Evolutionary conservation across 2,329 filamentous ascomycete genomes (phyloP).

Genomic region (Fusarium albidum): DNA sequence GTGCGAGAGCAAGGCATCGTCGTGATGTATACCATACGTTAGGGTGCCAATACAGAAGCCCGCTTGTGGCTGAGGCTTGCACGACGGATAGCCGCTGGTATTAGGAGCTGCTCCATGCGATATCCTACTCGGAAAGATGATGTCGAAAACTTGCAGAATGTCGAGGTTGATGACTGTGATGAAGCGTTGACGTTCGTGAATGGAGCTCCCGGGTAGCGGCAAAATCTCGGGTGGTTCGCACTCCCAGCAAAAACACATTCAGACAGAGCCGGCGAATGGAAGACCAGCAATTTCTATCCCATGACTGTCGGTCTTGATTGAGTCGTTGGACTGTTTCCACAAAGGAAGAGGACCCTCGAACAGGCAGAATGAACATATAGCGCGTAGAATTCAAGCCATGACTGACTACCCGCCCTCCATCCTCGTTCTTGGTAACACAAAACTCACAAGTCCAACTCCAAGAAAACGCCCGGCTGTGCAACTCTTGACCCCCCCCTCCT

Average conservation of each 20-base stretch:
- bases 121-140: not conserved
- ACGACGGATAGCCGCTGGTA: not conserved
- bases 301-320: no score
- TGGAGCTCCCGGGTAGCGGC: conserved; percentile 7
- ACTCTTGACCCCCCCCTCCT: conserved; percentile 25
- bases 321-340: not conserved
- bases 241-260: no score
- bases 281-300: no score
- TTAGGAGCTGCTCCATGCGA: not conserved
- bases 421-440: conserved; percentile 7
- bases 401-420: conserved; percentile 2
- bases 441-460: conserved; percentile 26
- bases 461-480: conserved; percentile 41
- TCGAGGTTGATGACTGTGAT: not conserved
- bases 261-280: no score
- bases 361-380: not conserved
- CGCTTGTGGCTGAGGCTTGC: not conserved
- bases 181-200: conserved; percentile 22
- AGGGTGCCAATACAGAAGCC: conserved; percentile 6
- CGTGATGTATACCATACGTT: conserved; percentile 22
- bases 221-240: conserved; percentile 30
- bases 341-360: no score
- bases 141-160: not conserved
- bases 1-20: conserved; percentile 16
- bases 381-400: not conserved